phyloP scores from a whole-genome alignment of 768 basidiomycete genomes.

The Tulasnella sp. region DNA sequence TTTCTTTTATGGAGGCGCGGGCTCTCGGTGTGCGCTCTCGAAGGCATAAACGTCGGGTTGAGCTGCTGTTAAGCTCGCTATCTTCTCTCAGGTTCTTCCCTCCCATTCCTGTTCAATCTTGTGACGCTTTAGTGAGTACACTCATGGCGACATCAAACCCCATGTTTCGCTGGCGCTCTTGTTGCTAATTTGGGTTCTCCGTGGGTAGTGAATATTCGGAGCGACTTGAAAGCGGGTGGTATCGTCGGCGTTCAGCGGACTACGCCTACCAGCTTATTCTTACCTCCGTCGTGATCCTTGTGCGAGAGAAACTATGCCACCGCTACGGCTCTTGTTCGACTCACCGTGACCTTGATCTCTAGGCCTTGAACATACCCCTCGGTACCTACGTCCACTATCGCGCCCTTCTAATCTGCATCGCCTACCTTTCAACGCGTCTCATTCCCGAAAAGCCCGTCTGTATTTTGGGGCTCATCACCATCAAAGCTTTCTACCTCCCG shows the following conservation, averaged over 20 bases:
- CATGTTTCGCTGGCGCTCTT: neutral
- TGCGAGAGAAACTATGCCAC: conserved; percentile 39
- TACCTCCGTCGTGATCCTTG: conserved; percentile 54
- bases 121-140: conserved; percentile 64
- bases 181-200: neutral
- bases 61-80: neutral
- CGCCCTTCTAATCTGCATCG: conserved; percentile 61
- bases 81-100: conserved; percentile 42
- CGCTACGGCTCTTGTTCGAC: neutral
- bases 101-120: conserved; percentile 61
- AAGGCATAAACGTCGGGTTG: neutral
- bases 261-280: conserved; percentile 69
- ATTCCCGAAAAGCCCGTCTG: conserved; percentile 64
- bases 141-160: neutral
- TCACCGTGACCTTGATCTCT: neutral
- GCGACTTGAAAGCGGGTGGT: conserved; percentile 61
- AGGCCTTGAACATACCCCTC: conserved; percentile 62
- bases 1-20: conserved; percentile 73
- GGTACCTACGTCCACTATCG: conserved; percentile 52
- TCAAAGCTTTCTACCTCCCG: conserved; percentile 70
- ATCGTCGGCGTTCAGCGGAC: conserved; percentile 59
- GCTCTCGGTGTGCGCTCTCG: conserved; percentile 38
- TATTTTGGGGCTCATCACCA: conserved; percentile 69
- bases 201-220: conserved; percentile 56
- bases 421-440: conserved; percentile 64